A percentile compares a stretch with the other conserved stretches of the same genome.
These are phyloP conservation scores for Oryza glumipatula DNA, from an alignment of 176 grass and related monocot genomes.

Conservation along the genomic window DNA sequence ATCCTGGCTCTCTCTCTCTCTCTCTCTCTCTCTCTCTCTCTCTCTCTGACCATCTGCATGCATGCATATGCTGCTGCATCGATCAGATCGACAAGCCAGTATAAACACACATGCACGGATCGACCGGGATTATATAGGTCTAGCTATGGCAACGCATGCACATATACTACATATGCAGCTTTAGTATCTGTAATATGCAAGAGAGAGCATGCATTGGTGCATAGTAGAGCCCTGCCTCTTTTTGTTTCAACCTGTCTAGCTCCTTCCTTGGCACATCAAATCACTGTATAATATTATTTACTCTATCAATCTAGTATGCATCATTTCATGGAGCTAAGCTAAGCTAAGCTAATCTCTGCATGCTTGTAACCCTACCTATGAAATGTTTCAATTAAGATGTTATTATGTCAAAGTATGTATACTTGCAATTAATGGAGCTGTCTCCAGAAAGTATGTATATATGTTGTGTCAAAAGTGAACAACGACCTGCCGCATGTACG, in stretches of 20 bases:
- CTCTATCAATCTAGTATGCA: not conserved
- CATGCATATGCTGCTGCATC: slow-evolving; percentile 37
- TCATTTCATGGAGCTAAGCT: not conserved
- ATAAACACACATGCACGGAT: not conserved
- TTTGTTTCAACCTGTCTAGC: slow-evolving; percentile 58
- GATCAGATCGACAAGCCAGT: slow-evolving; percentile 14
- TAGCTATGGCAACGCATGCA: slow-evolving; percentile 1
- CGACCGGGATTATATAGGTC: not conserved
- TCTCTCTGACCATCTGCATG: not conserved
- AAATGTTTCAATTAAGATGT: not conserved
- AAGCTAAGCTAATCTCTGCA: not conserved
- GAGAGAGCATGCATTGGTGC: not conserved
- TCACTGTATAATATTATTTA: not conserved
- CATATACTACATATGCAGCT: slow-evolving; percentile 38
- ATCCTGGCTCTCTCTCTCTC: not conserved
- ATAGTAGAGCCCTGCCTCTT: slow-evolving; percentile 31
- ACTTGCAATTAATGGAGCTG: not conserved
- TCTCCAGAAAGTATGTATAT: slow-evolving; percentile 22
- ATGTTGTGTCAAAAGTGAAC: not conserved
- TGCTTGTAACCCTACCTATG: not conserved
- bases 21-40: too few relatives aligned
- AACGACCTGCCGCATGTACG: not conserved
- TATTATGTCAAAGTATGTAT: not conserved
- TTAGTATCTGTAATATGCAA: slow-evolving; percentile 35
- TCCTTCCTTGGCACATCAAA: not conserved